These are phyloP conservation scores for Paraurostyla sp. DNA, from an alignment of 73 alveolate species.

Conservation along the genomic window DNA sequence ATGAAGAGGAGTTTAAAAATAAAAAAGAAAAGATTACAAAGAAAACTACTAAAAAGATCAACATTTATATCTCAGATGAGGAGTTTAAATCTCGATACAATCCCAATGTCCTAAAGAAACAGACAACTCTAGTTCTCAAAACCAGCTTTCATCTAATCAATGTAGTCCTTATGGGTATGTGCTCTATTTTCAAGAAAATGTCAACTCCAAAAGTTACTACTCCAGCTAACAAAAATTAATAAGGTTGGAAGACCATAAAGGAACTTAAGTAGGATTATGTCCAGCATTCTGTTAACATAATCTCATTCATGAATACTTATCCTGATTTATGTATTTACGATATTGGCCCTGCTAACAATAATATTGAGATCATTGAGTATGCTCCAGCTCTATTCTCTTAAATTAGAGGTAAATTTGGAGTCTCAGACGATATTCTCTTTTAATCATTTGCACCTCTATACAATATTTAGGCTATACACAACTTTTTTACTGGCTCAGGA, in stretches of 20 bases:
- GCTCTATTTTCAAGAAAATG: constrained; percentile 11
- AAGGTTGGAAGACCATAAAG: not conserved
- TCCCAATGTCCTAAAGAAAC: not conserved
- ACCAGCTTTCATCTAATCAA: constrained; percentile 42
- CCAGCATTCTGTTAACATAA: not conserved
- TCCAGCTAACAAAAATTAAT: not conserved
- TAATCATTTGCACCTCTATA: constrained; percentile 56
- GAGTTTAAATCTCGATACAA: not conserved
- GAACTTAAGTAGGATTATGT: not conserved
- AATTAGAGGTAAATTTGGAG: not conserved
- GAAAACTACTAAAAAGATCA: not conserved
- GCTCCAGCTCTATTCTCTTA: constrained; percentile 33
- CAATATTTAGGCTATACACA: constrained; percentile 55
- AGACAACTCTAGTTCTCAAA: constrained; percentile 45
- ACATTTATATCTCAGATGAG: not conserved
- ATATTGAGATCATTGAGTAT: constrained; percentile 19
- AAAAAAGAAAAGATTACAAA: not conserved
- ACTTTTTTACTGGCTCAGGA: constrained; percentile 66
- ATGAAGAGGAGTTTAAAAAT: not conserved
- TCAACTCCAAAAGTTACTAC: not conserved
- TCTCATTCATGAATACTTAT: not conserved
- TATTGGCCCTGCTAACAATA: not conserved
- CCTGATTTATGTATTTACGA: constrained; percentile 1
- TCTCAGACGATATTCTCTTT: constrained; percentile 30
- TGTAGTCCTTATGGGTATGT: constrained; percentile 43